A percentile compares a stretch with the other conserved stretches of the same genome.
Evolutionary conservation across 2,329 filamentous ascomycete species (phyloP).

Genomic region (Teratosphaeria zuluensis): DNA sequence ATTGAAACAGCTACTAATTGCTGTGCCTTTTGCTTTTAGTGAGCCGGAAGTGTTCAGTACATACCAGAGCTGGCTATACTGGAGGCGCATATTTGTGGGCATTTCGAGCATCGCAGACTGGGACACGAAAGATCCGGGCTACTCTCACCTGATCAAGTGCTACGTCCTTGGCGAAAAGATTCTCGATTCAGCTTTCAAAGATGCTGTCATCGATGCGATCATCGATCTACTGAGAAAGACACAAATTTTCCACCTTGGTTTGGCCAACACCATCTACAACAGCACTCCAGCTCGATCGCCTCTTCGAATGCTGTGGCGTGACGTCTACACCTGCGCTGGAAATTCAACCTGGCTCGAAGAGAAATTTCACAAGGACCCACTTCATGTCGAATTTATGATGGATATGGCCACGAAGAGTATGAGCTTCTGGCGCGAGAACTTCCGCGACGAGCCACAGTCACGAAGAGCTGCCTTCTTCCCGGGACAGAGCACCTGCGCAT

Average conservation of each 20-base stretch:
- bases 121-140: no score
- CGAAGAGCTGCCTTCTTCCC: neutral
- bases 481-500: neutral
- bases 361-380: no score
- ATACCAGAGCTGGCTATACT: neutral
- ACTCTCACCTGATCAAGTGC: slow-evolving; percentile 3
- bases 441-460: neutral
- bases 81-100: neutral
- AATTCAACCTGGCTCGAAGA: slow-evolving; percentile 1
- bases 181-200: slow-evolving; percentile 15
- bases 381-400: slow-evolving; percentile 6
- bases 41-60: neutral
- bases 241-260: neutral
- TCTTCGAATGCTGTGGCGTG: slow-evolving; percentile 9
- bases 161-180: slow-evolving; percentile 20
- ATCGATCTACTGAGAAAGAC: slow-evolving; percentile 3
- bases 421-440: neutral
- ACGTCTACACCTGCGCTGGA: slow-evolving; percentile 10
- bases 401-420: slow-evolving; percentile 4
- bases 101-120: no score
- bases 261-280: slow-evolving; percentile 8
- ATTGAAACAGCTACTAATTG: no score
- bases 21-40: no score
- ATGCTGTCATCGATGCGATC: slow-evolving; percentile 11
- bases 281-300: slow-evolving; percentile 6